These are phyloP conservation scores for Gilbertella persicaria DNA, from an alignment of 371 early-diverging fungal species.

Conservation along the genomic window DNA sequence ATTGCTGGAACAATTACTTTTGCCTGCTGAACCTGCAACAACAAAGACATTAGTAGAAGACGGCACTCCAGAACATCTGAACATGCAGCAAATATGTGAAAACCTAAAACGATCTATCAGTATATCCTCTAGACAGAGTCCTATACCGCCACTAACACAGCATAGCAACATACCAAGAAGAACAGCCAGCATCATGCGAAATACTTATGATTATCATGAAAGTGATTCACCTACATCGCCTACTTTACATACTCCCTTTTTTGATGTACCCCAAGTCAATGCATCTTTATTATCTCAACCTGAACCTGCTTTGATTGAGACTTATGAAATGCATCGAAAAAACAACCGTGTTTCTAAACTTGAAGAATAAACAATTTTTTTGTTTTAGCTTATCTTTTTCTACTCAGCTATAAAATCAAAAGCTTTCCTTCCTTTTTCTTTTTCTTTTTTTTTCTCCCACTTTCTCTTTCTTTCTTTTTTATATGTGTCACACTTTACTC, in stretches of 20 bases:
- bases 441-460: no score
- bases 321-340: constrained; percentile 30
- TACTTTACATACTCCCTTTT: constrained; percentile 34
- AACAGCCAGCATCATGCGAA: constrained; percentile 45
- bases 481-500: no score
- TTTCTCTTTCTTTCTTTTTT: no score
- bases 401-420: no score
- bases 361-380: constrained; percentile 15
- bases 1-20: constrained; percentile 38
- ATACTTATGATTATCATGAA: constrained; percentile 31
- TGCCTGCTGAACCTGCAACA: constrained; percentile 15
- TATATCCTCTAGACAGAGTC: constrained; percentile 8
- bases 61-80: constrained; percentile 14
- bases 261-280: no score
- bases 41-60: constrained; percentile 35
- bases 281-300: constrained; percentile 14
- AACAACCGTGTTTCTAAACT: constrained; percentile 31
- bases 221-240: constrained; percentile 46
- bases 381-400: no score
- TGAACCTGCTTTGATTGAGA: constrained; percentile 21
- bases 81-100: constrained; percentile 25
- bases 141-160: constrained; percentile 23
- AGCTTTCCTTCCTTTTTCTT: no score
- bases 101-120: constrained; percentile 18
- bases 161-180: constrained; percentile 44